phyloP scores from a whole-genome alignment of 2,329 filamentous ascomycete genomes.

The Calonectria hongkongensis region DNA sequence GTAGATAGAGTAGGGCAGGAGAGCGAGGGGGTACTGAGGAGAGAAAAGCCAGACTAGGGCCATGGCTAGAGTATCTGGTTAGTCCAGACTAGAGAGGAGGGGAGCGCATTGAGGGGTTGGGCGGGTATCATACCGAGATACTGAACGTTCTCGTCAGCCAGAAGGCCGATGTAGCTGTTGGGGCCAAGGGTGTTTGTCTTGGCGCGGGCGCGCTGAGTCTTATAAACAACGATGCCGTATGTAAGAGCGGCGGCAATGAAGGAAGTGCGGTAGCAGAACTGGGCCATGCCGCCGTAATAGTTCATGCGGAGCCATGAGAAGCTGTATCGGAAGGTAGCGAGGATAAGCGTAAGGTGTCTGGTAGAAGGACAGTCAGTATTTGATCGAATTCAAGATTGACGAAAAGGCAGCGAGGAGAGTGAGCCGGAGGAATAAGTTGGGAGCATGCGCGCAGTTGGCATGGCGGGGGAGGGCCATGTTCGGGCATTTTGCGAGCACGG shows the following conservation, averaged over 20 bases:
- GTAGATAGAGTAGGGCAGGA: slow-evolving; percentile 97
- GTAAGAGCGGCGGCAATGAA: slow-evolving; percentile 93
- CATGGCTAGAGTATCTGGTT: slow-evolving; percentile 77
- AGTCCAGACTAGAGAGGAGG: slow-evolving; percentile 30
- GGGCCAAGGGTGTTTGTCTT: slow-evolving; percentile 81
- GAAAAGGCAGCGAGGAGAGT: slow-evolving; percentile 17
- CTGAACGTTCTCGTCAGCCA: slow-evolving; percentile 96
- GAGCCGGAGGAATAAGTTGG: slow-evolving; percentile 19
- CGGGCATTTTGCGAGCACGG: slow-evolving; percentile 35
- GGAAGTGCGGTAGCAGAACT: slow-evolving; percentile 90
- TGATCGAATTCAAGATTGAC: slow-evolving; percentile 23
- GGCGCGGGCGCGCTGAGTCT: slow-evolving; percentile 91
- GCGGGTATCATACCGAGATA: slow-evolving; percentile 82
- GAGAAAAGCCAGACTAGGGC: slow-evolving; percentile 95
- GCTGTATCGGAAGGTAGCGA: slow-evolving; percentile 87
- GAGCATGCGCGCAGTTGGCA: slow-evolving; percentile 44
- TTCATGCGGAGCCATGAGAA: slow-evolving; percentile 94
- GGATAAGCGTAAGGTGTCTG: slow-evolving; percentile 90
- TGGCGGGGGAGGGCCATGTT: slow-evolving; percentile 7
- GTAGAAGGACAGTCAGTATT: slow-evolving; percentile 41
- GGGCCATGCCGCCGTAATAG: slow-evolving; percentile 84
- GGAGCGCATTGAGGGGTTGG: slow-evolving; percentile 14
- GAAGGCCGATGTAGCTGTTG: slow-evolving; percentile 77
- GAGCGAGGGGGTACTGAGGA: slow-evolving; percentile 90
- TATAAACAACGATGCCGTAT: slow-evolving; percentile 99